Evolutionary conservation across 2,329 filamentous ascomycete species (phyloP), one percentile per base, ranked within the genome.

Genomic region (Colletotrichum gigasporum): DNA sequence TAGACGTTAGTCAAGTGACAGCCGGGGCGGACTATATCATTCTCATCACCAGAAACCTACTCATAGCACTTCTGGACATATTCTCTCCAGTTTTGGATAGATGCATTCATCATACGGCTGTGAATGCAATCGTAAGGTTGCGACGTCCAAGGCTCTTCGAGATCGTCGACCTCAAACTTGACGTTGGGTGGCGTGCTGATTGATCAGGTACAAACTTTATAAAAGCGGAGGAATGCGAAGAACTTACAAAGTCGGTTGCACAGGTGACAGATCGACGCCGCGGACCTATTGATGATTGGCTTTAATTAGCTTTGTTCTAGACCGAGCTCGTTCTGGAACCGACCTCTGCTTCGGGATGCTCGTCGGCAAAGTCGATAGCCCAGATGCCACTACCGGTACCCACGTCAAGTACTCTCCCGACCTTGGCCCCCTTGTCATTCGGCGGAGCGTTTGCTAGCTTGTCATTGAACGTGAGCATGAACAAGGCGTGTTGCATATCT

Each of bases 401-500:
- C n/a, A n/a, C n/a, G n/a, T 74, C 73, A 10, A 72, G 55, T 10
- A 72, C 69, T 20, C 22, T 61, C 39, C 35, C 35, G 18, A 59
- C 48, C 5, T 39, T 35, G n/a, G 72, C 61, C 4, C 60, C 65
- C 10, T 58, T 69, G 3, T 59, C 53, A 20, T 62, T 62, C 5
- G 56, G 62, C 16, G 55, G 47, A 1, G 61, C 20, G 22, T 57
- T 18, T 14, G 55, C 63, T 14, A 54, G 64, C 37, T 45, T 56
- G 34, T 61, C 60, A 34, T 78, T 73, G 37, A 83, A 77, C 32
- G 83, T 69, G 51, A 83, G 63, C 42, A 80, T 81, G 69, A 83
- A 81, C 69, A 87, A 80, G 69, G 85, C 80, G 71, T 87, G 84
- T 69, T 85, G 82, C 67, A 85, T 74, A 59, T 54, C n/a, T n/a